phyloP scores from a whole-genome alignment of 768 basidiomycete genomes.

The Amanita phalloides region DNA sequence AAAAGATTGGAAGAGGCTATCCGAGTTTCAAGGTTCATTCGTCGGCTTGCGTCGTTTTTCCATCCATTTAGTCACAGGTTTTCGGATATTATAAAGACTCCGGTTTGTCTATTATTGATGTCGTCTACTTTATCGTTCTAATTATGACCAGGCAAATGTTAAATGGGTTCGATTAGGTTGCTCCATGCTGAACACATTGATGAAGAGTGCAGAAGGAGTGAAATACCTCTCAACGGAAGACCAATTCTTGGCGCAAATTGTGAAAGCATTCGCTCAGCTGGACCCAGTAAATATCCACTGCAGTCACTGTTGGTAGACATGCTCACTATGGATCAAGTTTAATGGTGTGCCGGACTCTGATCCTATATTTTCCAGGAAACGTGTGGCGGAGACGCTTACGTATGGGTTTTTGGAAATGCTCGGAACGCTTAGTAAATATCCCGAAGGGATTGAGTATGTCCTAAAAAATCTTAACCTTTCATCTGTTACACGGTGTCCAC shows the following conservation, averaged over 20 bases:
- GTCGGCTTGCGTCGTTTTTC: constrained; percentile 88
- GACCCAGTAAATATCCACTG: constrained; percentile 58
- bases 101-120: constrained; percentile 25
- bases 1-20: constrained; percentile 93
- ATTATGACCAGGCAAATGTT: constrained; percentile 47
- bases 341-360: constrained; percentile 65
- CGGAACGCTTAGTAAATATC: constrained; percentile 78
- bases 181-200: constrained; percentile 69
- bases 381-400: constrained; percentile 74
- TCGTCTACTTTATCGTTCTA: background rate
- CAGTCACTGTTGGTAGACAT: background rate
- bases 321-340: constrained; percentile 31
- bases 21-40: constrained; percentile 78
- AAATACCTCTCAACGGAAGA: constrained; percentile 78
- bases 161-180: constrained; percentile 86
- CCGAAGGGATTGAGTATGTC: constrained; percentile 82
- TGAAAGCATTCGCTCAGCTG: constrained; percentile 81
- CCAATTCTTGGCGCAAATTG: constrained; percentile 73
- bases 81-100: constrained; percentile 65
- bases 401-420: constrained; percentile 96
- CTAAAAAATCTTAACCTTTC: background rate
- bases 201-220: constrained; percentile 75
- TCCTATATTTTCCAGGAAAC: constrained; percentile 75
- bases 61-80: constrained; percentile 87
- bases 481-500: background rate